These are phyloP conservation scores for Macrolepiota albuminosa DNA, from an alignment of 768 basidiomycete species.

Conservation along the genomic window DNA sequence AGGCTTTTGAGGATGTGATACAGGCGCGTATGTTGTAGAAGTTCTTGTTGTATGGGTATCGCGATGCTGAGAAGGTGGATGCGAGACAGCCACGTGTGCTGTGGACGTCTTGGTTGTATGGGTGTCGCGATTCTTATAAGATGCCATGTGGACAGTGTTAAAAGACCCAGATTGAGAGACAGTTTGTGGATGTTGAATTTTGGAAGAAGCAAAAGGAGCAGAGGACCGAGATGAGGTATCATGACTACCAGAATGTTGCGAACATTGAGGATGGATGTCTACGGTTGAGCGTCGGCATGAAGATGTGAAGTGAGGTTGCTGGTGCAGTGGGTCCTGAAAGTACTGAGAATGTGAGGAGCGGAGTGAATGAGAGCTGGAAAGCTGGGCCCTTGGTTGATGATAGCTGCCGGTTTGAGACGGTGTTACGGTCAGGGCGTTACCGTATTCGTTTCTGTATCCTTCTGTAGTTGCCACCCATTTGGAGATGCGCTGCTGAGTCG, in stretches of 20 bases:
- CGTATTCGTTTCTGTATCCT: conserved; percentile 13
- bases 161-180: neutral
- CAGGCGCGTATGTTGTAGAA: neutral
- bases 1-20: neutral
- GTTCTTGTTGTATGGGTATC: neutral
- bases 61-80: neutral
- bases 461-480: conserved; percentile 36
- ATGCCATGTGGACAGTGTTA: neutral
- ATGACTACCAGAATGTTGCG: neutral
- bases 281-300: neutral
- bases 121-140: neutral
- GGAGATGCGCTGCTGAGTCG: conserved; percentile 35
- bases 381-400: neutral
- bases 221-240: neutral
- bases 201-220: neutral
- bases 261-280: neutral
- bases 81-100: neutral
- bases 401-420: neutral
- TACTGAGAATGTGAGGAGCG: conserved; percentile 7
- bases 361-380: neutral
- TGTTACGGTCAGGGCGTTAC: conserved; percentile 10
- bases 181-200: neutral
- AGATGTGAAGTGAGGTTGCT: neutral
- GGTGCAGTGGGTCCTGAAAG: neutral
- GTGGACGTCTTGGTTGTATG: neutral